phyloP scores from a whole-genome alignment of 345 rosid genomes.

The Rhizophora mangle region DNA sequence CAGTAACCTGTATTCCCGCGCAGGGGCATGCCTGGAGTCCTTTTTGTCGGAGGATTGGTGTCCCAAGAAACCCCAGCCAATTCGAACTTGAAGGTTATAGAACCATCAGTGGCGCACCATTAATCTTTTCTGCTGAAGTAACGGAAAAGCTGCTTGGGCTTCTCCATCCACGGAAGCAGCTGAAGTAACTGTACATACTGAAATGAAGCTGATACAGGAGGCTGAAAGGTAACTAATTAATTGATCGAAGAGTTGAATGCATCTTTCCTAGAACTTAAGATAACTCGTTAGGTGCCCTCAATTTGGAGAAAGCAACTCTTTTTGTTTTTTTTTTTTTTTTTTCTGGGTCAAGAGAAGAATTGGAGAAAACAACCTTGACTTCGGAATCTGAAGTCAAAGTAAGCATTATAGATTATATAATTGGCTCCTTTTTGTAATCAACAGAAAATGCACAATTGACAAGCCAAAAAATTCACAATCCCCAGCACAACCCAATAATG shows the following conservation, averaged over 20 bases:
- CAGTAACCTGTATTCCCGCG: no score
- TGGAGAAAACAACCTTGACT: constrained; percentile 7
- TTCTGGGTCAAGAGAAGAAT: no score
- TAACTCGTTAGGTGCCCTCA: constrained; percentile 34
- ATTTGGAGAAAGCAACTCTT: constrained; percentile 19
- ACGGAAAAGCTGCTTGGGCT: constrained; percentile 35
- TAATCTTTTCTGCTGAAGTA: constrained; percentile 1
- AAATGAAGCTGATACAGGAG: neutral
- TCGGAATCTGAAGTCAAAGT: constrained; percentile 35
- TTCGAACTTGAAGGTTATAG: no score
- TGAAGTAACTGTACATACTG: constrained; percentile 41
- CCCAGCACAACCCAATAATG: neutral
- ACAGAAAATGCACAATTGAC: neutral
- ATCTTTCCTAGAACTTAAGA: constrained; percentile 51
- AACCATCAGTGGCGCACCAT: neutral
- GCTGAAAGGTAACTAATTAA: neutral
- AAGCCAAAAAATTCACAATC: no score
- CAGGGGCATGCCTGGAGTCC: no score
- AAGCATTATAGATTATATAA: neutral
- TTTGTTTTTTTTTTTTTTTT: no score
- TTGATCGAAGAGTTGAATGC: neutral
- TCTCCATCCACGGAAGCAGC: constrained; percentile 45
- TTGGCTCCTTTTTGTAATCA: neutral
- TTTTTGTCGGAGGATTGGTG: no score
- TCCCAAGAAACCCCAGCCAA: no score